Evolutionary conservation across 192 early-diverging fungal genomes (phyloP), one percentile per base, ranked within the genome.

Genomic region (Haplosporangium gracile): DNA sequence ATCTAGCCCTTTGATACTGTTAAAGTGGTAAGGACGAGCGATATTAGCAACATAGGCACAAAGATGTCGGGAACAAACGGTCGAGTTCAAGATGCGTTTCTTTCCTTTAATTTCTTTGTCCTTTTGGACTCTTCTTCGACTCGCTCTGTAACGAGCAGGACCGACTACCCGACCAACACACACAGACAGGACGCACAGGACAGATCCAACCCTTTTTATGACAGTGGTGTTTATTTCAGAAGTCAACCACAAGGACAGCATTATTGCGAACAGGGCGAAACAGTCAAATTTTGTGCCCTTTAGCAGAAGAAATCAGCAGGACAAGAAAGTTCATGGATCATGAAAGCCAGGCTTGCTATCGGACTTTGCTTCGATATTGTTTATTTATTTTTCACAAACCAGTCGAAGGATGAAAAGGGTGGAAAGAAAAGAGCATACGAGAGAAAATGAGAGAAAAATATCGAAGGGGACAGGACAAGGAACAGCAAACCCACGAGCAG

Each of bases 1-100:
- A 38, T 53, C 29, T 84, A 96, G 91, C 95, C 95, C 57, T 95
- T 95, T 74, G 94, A 96, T 82, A 96, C 95, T 1, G 92, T 95
- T 80, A 96, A 96, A 92, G 95, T 96, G 75, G 93, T 93, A 87
- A 90, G 92, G 74, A 51, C 18, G 5, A 68, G 38, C 22, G 53
- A 49, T n/a, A 60, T 13, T 4, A 55, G 1, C 65, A 8, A 24
- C 42, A 40, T 4, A 24, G 18, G 4, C 36, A 60, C 10, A 65
- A 7, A 18, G 24, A 36, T 18, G n/a, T 70, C 39, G 38, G 24
- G 70, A 71, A 20, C 22, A 39, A 16, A 39, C 36, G 24, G 29
- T 65, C 26, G 9, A 32, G 26, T 13, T 26, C 60, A 65, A 11
- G 60, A 65, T 65, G 7, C 32, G 2, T 65, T 5, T 26, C 4